These are phyloP conservation scores for Kodamaea sagamina DNA, from an alignment of 805 yeast genomes.

Conservation along the genomic window DNA sequence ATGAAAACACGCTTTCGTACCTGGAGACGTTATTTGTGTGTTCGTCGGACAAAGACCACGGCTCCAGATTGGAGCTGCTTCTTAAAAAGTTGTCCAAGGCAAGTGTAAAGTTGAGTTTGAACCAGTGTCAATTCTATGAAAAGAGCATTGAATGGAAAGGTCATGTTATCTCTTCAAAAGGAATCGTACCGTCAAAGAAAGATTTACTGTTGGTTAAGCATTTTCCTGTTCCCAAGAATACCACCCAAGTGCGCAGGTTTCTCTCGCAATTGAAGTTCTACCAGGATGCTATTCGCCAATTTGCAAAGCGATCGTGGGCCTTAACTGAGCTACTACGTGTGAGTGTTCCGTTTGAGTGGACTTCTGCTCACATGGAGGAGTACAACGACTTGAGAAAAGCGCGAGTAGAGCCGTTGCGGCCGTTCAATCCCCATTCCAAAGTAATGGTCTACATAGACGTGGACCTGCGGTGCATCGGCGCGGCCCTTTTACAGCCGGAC, in stretches of 20 bases:
- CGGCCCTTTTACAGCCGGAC: constrained; percentile 4
- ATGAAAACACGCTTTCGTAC: not conserved
- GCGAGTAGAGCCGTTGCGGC: constrained; percentile 1
- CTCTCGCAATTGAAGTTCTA: not conserved
- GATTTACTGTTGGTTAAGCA: not conserved
- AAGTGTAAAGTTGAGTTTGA: not conserved
- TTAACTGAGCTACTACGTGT: not conserved
- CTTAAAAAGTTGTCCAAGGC: not conserved
- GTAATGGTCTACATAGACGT: not conserved
- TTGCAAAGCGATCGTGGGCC: constrained; percentile 1
- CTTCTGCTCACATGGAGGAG: not conserved
- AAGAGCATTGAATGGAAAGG: constrained; percentile 4
- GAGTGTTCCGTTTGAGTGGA: not conserved
- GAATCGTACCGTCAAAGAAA: not conserved
- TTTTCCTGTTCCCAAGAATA: not conserved
- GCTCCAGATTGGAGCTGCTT: not conserved
- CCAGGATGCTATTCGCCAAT: constrained; percentile 6
- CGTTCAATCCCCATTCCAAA: not conserved
- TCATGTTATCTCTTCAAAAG: constrained; percentile 1
- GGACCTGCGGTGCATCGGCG: not conserved
- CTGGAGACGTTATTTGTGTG: constrained; percentile 3
- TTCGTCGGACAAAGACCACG: not conserved
- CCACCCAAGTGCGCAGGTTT: constrained; percentile 1
- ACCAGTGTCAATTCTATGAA: constrained; percentile 1
- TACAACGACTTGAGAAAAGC: not conserved